A percentile compares a stretch with the other conserved stretches of the same genome.
Evolutionary conservation across 352 stramenopile genomes (phyloP).

Genomic region (Chrysophaeum taylorii): DNA sequence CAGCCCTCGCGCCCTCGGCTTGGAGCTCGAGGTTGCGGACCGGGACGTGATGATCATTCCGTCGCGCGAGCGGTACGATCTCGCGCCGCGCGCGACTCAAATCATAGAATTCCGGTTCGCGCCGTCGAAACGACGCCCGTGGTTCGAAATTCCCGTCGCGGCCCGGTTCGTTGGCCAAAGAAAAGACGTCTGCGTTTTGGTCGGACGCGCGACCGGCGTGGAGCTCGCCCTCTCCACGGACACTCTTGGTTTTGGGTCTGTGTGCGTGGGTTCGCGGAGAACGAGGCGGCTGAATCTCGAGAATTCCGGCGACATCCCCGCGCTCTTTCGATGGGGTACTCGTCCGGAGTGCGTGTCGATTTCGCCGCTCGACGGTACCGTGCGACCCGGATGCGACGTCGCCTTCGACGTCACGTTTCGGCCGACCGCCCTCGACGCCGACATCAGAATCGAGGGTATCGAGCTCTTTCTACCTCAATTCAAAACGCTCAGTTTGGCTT

Average conservation of each 20-base stretch:
- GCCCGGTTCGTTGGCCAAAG: too few relatives aligned
- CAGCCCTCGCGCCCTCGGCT: conserved; percentile 53
- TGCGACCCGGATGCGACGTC: conserved; percentile 68
- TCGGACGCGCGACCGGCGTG: conserved; percentile 70
- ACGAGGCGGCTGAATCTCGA: conserved; percentile 68
- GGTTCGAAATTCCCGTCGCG: too few relatives aligned
- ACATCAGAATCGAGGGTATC: conserved; percentile 71
- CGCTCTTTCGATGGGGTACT: conserved; percentile 69
- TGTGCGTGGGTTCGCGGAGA: conserved; percentile 68
- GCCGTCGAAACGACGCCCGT: conserved; percentile 27
- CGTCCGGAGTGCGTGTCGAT: conserved; percentile 69
- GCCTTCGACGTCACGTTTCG: conserved; percentile 77
- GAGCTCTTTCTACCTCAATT: conserved; percentile 52
- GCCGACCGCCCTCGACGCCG: conserved; percentile 54
- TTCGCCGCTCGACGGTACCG: conserved; percentile 57
- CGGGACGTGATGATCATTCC: conserved; percentile 58
- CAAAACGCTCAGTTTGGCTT: conserved; percentile 51
- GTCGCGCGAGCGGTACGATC: conserved; percentile 42
- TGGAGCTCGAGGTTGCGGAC: conserved; percentile 45
- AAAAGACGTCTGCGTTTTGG: too few relatives aligned
- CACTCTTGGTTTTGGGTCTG: conserved; percentile 68
- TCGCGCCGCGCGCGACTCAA: conserved; percentile 51
- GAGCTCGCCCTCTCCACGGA: conserved; percentile 74
- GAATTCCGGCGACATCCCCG: conserved; percentile 71
- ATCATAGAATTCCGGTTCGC: conserved; percentile 25